These are phyloP conservation scores for Sambucus nigra DNA, from an alignment of 129 eudicot genomes.

Conservation along the genomic window DNA sequence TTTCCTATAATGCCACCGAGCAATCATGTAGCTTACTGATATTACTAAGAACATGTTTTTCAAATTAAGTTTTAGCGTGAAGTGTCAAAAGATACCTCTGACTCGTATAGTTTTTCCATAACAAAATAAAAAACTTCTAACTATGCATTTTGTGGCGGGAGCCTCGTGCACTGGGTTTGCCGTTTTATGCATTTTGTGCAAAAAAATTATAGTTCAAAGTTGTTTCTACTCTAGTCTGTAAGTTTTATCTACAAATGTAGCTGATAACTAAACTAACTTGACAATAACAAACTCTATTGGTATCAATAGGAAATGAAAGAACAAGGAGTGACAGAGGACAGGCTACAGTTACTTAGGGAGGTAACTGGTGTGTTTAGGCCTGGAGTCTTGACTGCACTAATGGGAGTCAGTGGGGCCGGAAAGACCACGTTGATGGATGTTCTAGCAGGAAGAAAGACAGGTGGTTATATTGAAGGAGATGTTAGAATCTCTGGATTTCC, in stretches of 20 bases:
- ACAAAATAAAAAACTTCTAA: too few relatives aligned
- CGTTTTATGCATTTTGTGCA: too few relatives aligned
- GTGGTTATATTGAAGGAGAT: slow-evolving; percentile 88
- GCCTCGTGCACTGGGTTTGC: too few relatives aligned
- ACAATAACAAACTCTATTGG: background rate
- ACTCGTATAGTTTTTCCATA: too few relatives aligned
- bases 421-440: slow-evolving; percentile 94
- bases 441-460: slow-evolving; percentile 86
- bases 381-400: slow-evolving; percentile 79
- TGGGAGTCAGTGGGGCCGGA: slow-evolving; percentile 99
- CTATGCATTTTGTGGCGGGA: too few relatives aligned
- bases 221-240: too few relatives aligned
- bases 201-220: too few relatives aligned
- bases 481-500: slow-evolving; percentile 80
- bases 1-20: too few relatives aligned
- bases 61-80: too few relatives aligned
- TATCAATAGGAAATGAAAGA: slow-evolving; percentile 60
- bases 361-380: slow-evolving; percentile 88
- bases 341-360: slow-evolving; percentile 63
- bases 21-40: background rate
- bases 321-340: slow-evolving; percentile 58
- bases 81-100: too few relatives aligned
- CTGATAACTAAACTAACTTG: slow-evolving; percentile 2
- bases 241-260: too few relatives aligned
- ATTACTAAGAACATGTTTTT: too few relatives aligned